Percentiles rank a stretch among this genome's conserved stretches.
phyloP scores from a whole-genome alignment of 768 basidiomycete genomes.

The Lepiota subincarnata region DNA sequence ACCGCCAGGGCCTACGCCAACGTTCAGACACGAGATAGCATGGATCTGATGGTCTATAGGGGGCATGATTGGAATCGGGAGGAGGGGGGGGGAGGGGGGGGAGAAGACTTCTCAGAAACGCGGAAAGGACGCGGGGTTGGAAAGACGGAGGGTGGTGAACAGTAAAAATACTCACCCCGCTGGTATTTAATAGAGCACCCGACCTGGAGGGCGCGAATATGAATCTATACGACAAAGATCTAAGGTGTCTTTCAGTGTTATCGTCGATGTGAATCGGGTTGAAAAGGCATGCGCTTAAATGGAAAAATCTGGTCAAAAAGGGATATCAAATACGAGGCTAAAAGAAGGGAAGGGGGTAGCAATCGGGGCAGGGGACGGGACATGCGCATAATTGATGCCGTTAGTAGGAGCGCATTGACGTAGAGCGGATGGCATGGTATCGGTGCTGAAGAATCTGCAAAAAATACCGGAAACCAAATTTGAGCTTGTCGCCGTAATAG shows the following conservation, averaged over 20 bases:
- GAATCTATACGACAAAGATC: too few relatives aligned
- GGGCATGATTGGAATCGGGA: conserved; percentile 29
- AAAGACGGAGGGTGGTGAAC: background rate
- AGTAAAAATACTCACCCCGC: background rate
- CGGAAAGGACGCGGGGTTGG: background rate
- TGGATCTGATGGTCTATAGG: conserved; percentile 42
- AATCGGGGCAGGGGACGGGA: background rate
- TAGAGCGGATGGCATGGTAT: background rate
- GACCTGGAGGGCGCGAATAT: too few relatives aligned
- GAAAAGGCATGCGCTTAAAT: background rate
- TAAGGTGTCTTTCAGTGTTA: too few relatives aligned
- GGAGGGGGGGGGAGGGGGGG: conserved; percentile 11
- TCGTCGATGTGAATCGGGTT: background rate
- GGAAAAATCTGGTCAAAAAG: background rate
- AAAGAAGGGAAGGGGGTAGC: background rate
- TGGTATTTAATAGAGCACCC: too few relatives aligned
- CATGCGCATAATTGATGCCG: conserved; percentile 1
- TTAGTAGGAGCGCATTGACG: conserved; percentile 1
- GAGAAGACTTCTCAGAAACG: conserved; percentile 9
- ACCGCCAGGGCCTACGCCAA: conserved; percentile 80
- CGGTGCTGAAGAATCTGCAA: background rate
- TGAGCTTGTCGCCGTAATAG: background rate
- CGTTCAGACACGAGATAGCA: conserved; percentile 60
- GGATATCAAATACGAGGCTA: background rate
- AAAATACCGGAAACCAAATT: background rate